These are phyloP conservation scores for Vickermania spadyakhi DNA, from an alignment of 208 protist species.

Conservation along the genomic window DNA sequence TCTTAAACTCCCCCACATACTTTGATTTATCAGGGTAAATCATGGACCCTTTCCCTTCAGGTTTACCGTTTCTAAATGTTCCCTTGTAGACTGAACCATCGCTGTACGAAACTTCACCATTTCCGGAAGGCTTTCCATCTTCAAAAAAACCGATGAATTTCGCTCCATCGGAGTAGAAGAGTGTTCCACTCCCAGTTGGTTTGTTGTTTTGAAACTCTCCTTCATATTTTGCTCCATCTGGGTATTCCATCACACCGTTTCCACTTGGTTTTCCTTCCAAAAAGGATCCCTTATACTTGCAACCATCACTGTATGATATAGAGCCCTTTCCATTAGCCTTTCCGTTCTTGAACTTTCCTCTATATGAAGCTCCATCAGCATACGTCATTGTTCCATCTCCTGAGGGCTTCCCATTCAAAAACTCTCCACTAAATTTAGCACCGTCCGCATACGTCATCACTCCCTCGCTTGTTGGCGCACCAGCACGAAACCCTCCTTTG, in stretches of 20 bases:
- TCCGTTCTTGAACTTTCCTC: background rate
- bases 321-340: background rate
- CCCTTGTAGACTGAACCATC: background rate
- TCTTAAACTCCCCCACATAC: background rate
- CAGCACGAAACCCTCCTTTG: background rate
- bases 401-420: background rate
- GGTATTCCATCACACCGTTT: background rate
- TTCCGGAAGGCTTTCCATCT: background rate
- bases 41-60: background rate
- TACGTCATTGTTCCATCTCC: background rate
- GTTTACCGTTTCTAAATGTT: background rate
- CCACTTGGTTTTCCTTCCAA: background rate
- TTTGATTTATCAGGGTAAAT: background rate
- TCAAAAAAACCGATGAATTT: background rate
- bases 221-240: background rate
- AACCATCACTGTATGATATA: background rate
- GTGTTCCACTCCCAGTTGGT: background rate
- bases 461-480: background rate
- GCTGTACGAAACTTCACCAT: background rate
- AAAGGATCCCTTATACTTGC: background rate
- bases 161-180: background rate
- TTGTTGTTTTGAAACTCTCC: background rate
- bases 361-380: background rate
- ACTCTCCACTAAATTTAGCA: background rate
- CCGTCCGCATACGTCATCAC: background rate